phyloP scores from a whole-genome alignment of 352 stramenopile species.

The Thraustochytrium striatum region DNA sequence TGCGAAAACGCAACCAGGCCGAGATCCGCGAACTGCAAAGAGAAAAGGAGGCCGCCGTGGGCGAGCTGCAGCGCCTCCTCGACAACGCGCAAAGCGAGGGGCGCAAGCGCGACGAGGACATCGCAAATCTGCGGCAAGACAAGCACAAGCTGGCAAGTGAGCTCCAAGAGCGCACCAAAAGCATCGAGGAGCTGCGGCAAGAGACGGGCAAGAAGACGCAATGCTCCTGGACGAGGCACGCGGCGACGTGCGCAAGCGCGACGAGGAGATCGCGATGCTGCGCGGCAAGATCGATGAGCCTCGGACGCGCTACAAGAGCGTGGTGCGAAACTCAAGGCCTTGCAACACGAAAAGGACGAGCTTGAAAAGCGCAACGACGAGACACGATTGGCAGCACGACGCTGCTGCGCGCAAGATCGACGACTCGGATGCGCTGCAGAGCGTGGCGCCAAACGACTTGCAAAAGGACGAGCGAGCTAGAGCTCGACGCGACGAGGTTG shows the following conservation, averaged over 20 bases:
- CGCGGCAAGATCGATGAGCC: not conserved
- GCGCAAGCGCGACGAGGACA: not conserved
- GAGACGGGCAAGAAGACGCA: not conserved
- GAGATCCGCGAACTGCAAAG: no score
- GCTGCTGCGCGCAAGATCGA: not conserved
- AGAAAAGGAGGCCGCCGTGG: no score
- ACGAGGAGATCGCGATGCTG: not conserved
- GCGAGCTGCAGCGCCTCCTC: no score
- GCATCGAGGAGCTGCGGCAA: not conserved
- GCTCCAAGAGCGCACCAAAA: not conserved
- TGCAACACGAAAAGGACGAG: not conserved
- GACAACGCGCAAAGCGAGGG: no score
- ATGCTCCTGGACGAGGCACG: not conserved
- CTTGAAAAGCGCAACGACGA: not conserved
- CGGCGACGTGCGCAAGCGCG: not conserved
- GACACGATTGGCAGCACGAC: not conserved
- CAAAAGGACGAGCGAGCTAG: not conserved
- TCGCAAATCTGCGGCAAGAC: not conserved
- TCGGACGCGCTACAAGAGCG: not conserved
- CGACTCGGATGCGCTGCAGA: no score
- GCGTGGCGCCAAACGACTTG: not conserved
- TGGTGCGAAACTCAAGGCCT: not conserved
- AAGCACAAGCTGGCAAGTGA: not conserved
- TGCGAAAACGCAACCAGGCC: no score
- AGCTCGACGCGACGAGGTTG: no score